Evolutionary conservation across 805 yeast genomes (phyloP).

Genomic region (Candida ascalaphidarum): DNA sequence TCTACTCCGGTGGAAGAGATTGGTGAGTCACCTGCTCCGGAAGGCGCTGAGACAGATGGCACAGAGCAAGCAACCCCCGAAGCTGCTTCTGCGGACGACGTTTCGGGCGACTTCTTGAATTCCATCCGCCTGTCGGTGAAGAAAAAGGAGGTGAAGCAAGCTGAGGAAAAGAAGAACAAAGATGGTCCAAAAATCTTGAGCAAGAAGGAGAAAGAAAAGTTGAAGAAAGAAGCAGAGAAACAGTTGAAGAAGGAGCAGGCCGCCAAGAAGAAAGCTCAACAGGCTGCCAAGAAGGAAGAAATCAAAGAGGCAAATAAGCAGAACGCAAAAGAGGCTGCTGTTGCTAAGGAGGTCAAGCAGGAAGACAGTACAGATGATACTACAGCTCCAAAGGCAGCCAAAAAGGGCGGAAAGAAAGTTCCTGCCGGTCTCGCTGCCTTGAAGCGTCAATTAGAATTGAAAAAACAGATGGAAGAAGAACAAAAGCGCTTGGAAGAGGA

Average conservation of each 20-base stretch:
- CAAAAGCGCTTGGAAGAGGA: slow-evolving; percentile 65
- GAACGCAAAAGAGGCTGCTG: slow-evolving; percentile 30
- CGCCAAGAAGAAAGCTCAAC: slow-evolving; percentile 70
- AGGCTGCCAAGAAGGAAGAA: slow-evolving; percentile 50
- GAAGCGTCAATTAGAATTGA: slow-evolving; percentile 80
- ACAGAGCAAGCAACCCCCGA: slow-evolving; percentile 9
- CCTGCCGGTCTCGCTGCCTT: slow-evolving; percentile 91
- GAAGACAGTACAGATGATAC: slow-evolving; percentile 28
- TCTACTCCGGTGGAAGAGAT: slow-evolving; percentile 28
- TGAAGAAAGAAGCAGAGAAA: slow-evolving; percentile 89
- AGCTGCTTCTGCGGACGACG: slow-evolving; percentile 13
- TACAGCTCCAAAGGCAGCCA: slow-evolving; percentile 23
- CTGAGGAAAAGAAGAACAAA: slow-evolving; percentile 41
- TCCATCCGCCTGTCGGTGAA: slow-evolving; percentile 74
- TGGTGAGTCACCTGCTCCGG: slow-evolving; percentile 16
- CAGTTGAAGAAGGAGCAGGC: slow-evolving; percentile 87
- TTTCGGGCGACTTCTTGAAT: slow-evolving; percentile 69
- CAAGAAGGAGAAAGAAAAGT: slow-evolving; percentile 91
- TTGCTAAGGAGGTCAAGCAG: slow-evolving; percentile 16
- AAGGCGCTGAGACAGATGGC: slow-evolving; percentile 14
- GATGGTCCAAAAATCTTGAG: slow-evolving; percentile 72
- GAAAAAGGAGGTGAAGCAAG: slow-evolving; percentile 64
- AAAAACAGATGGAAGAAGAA: slow-evolving; percentile 84
- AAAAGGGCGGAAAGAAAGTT: slow-evolving; percentile 65
- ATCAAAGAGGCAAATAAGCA: slow-evolving; percentile 40